Base-by-base conservation (phyloP, 2,329 filamentous ascomycete genomes). In the Rhynchosporium secalis region DNA sequence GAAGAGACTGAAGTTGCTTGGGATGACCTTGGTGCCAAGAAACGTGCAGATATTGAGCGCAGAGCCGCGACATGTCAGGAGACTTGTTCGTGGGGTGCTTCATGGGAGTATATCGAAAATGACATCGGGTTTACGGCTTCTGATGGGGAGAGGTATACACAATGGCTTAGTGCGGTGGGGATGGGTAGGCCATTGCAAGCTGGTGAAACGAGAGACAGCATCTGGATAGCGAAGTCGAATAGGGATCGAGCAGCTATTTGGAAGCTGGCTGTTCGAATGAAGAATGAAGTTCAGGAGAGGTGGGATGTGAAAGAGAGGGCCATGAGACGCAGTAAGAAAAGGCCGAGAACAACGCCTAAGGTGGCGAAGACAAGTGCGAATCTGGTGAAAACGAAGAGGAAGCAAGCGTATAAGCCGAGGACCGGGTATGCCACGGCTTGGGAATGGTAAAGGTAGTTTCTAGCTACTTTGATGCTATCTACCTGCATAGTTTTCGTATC, bases 1-100 rank as follows among this genome's bases (percentile, higher is more conserved):
- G 51, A 61, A 29, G 41, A n/a, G n/a, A 36, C 47, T 1, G 58
- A 61, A 33, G 58, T 56, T 10, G 51, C 13, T 12, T 56, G 51
- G 51, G 49, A 56, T 26, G 52, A 49, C 13, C 26, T 61, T 10
- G 58, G 49, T 36, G 33, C 29, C 3, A n/a, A n/a, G 31, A 41
- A 12, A 49, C 31, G 58, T 40, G 28, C n/a, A 12, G 26, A 36
- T 3, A 38, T 55, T 10, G 49, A 54, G 28, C 28, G 13, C 1
- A 55, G 20, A 13, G 58, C 49, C 2, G 7, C 38, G 2, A 31
- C 29, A 28, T 36, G 10, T 10, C 29, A 55, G 4, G 29, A 45
- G 4, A 1, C 8, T 29, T 38, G 40, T 9, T 12, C 33, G 20
- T 20, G 36, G 31, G 49, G 49, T 10, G 36, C 47, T 26, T 31